Evolutionary conservation across 2,329 filamentous ascomycete genomes (phyloP), one percentile per base, ranked within the genome.

Genomic region (Parastagonospora nodorum): DNA sequence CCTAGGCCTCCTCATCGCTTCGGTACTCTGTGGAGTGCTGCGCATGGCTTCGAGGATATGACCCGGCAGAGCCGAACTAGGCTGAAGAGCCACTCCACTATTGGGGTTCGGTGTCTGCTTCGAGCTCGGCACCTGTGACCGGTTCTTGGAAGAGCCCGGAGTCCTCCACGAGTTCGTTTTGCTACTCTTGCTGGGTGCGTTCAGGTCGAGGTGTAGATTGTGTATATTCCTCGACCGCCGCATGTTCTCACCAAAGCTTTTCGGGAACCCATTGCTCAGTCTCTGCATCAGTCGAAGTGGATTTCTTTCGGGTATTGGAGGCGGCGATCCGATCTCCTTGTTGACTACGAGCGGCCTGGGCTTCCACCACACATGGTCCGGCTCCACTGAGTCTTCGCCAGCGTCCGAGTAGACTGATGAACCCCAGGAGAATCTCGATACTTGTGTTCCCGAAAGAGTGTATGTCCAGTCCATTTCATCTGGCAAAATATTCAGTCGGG

Each of bases 341-440:
- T 14, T 24, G 8, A 42, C 32, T 2, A 16, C 31, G 11, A 42
- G 15, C 5, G 45, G 45, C 19, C 15, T 43, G 8, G 45, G 28
- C 29, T 14, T 42, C 45, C 45, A 48, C 45, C 38, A 42, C 8
- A 29, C 39, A 15, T 33, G 14, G 8, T 14, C 10, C 15, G 29
- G 39, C 5, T 19, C 30, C 9, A 12, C 27, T 4, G 31, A 19
- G 15, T 42, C 33, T 9, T 12, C 4, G n/a, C 33, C 27, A 11
- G 24, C 27, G 8, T 37, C 39, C 3, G 45, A 48, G 15, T 48
- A 42, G 7, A 37, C 40, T 12, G 45, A 48, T 11, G 45, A 48
- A 12, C 31, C 27, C 45, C 45, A 48, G 10, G 45, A 48, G 32
- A 48, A 48, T 9, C 45, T 30, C 6, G 45, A 48, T 37, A 16